phyloP scores from a whole-genome alignment of 1,139 yeast genomes.

The Groenewaldozyma sp. region DNA sequence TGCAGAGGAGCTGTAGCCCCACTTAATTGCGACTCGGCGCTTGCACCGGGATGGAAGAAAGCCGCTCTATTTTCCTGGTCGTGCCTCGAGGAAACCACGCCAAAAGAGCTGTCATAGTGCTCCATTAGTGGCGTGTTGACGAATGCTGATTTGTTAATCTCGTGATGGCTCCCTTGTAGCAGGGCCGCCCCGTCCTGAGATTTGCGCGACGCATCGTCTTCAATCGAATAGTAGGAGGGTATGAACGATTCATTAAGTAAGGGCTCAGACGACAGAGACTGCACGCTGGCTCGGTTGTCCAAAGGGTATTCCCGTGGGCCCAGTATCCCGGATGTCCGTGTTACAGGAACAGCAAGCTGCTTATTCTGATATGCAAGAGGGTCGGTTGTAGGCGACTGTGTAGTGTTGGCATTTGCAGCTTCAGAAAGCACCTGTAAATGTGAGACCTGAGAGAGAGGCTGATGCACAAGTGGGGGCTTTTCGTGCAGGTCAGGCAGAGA shows the following conservation, averaged over 20 bases:
- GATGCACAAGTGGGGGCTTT: not conserved
- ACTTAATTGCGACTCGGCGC: slow-evolving; percentile 1
- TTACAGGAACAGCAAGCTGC: too few relatives aligned
- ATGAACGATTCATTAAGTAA: not conserved
- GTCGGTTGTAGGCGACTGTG: not conserved
- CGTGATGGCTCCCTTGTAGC: too few relatives aligned
- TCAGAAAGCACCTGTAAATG: too few relatives aligned
- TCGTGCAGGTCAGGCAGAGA: not conserved
- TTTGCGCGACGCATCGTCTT: slow-evolving; percentile 1
- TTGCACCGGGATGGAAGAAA: not conserved
- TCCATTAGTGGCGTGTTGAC: too few relatives aligned
- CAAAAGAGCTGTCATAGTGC: too few relatives aligned
- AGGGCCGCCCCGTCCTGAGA: too few relatives aligned
- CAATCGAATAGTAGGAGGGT: slow-evolving; percentile 1
- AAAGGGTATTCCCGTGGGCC: slow-evolving; percentile 1
- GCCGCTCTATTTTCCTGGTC: not conserved
- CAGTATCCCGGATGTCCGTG: slow-evolving; percentile 2
- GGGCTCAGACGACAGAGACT: slow-evolving; percentile 5
- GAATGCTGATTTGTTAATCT: too few relatives aligned
- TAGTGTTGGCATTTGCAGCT: too few relatives aligned
- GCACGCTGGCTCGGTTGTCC: slow-evolving; percentile 1
- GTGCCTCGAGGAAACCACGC: too few relatives aligned
- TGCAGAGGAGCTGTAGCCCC: not conserved
- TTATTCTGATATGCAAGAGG: not conserved
- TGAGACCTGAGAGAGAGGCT: too few relatives aligned